These are phyloP conservation scores for Phytophthora citricola DNA, from an alignment of 352 stramenopile species.

Conservation along the genomic window DNA sequence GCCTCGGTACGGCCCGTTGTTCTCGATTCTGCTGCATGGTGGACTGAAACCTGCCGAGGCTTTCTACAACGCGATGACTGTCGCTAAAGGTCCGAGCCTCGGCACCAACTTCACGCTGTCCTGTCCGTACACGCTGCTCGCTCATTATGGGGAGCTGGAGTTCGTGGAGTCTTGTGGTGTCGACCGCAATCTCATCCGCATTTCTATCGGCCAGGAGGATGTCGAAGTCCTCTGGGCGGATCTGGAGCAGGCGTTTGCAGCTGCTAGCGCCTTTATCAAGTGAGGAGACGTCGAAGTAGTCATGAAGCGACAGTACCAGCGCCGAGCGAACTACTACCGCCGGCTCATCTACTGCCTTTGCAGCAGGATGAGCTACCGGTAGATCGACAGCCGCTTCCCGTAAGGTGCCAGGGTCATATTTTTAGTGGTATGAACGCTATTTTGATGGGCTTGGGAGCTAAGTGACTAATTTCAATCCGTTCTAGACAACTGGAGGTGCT, in stretches of 20 bases:
- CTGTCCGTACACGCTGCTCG: constrained; percentile 93
- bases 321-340: constrained; percentile 25
- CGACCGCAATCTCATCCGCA: constrained; percentile 90
- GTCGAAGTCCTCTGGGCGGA: constrained; percentile 73
- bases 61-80: constrained; percentile 90
- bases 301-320: constrained; percentile 2
- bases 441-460: constrained; percentile 29
- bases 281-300: constrained; percentile 15
- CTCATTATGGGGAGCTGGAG: constrained; percentile 94
- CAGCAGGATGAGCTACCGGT: constrained; percentile 31
- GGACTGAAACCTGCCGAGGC: constrained; percentile 65
- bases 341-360: constrained; percentile 23
- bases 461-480: constrained; percentile 29
- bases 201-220: constrained; percentile 92
- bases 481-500: constrained; percentile 21
- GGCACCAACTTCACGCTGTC: constrained; percentile 95
- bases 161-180: constrained; percentile 92
- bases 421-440: constrained; percentile 32
- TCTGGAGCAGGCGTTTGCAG: constrained; percentile 43
- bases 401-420: constrained; percentile 18
- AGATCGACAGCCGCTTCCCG: constrained; percentile 23
- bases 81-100: constrained; percentile 90
- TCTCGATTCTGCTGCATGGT: constrained; percentile 88
- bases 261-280: constrained; percentile 27
- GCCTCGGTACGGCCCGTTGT: constrained; percentile 84